A percentile compares a stretch with the other conserved stretches of the same genome.
Evolutionary conservation across 2,329 filamentous ascomycete species (phyloP).

Genomic region (Trichophyton mentagrophytes): DNA sequence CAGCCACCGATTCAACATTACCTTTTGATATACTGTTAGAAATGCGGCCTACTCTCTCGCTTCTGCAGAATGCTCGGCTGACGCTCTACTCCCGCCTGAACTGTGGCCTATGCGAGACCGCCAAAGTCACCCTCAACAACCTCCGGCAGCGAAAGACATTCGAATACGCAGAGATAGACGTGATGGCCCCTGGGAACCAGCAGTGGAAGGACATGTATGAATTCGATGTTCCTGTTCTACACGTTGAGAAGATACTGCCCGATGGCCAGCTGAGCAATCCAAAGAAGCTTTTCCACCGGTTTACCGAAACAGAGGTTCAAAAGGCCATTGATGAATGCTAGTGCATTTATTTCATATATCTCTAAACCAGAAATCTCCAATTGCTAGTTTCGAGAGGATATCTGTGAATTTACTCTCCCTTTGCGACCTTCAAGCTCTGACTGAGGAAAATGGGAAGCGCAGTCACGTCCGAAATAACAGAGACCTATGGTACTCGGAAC

Average conservation of each 20-base stretch:
- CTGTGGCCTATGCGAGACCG: conserved; percentile 49
- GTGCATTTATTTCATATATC: conserved; percentile 6
- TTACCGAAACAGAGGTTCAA: conserved; percentile 45
- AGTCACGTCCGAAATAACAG: conserved; percentile 34
- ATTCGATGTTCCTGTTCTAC: conserved; percentile 52
- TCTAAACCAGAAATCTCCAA: background rate
- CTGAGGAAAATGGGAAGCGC: conserved; percentile 33
- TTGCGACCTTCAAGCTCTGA: conserved; percentile 23
- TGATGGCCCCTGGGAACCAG: conserved; percentile 42
- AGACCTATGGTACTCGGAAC: conserved; percentile 20
- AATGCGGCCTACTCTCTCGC: conserved; percentile 15
- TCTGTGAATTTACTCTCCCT: conserved; percentile 14
- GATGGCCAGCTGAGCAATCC: conserved; percentile 44
- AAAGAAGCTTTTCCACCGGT: conserved; percentile 51
- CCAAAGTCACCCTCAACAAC: conserved; percentile 43
- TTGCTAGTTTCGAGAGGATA: background rate
- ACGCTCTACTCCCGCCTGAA: conserved; percentile 50
- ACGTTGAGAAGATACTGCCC: conserved; percentile 38
- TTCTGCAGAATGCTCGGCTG: conserved; percentile 31
- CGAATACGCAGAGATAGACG: conserved; percentile 46
- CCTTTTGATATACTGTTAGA: background rate
- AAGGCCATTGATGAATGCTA: conserved; percentile 37
- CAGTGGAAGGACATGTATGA: conserved; percentile 50
- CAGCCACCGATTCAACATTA: background rate
- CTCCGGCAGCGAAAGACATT: conserved; percentile 42